phyloP scores from a whole-genome alignment of 192 early-diverging fungal genomes.

The Backusella australiensis region DNA sequence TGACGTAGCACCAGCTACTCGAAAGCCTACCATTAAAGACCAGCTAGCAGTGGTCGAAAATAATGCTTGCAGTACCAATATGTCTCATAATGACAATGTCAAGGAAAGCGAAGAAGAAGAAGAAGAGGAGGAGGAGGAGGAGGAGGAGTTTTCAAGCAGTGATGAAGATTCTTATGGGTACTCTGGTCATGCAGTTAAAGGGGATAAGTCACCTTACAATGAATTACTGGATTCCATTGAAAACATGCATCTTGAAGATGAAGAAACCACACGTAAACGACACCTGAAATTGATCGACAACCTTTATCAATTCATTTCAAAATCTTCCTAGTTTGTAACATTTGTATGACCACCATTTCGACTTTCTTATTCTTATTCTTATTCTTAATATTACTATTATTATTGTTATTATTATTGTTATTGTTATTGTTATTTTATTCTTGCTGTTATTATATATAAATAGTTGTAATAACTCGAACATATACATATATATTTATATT shows the following conservation, averaged over 20 bases:
- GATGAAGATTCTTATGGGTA: not conserved
- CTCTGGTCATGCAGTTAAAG: not conserved
- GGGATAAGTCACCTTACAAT: constrained; percentile 16
- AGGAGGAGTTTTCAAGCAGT: not conserved
- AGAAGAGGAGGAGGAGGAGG: not conserved
- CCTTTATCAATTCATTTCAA: not conserved
- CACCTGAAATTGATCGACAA: not conserved
- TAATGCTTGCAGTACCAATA: not conserved
- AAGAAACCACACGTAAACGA: constrained; percentile 5
- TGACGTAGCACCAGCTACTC: not conserved
- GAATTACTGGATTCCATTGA: not conserved
- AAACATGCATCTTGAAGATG: constrained; percentile 7
- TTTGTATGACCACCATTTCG: not conserved
- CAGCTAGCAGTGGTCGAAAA: not conserved
- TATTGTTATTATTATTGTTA: not conserved
- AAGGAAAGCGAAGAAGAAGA: not conserved
- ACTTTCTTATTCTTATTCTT: not conserved
- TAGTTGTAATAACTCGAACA: not conserved
- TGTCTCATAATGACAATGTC: not conserved
- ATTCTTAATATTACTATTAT: no score
- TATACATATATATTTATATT: constrained; percentile 47
- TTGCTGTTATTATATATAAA: not conserved
- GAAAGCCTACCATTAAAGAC: not conserved
- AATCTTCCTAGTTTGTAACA: not conserved
- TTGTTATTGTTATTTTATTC: not conserved